Evolutionary conservation across 169 alveolate species (phyloP).

Genomic region (Babesia bigemina): DNA sequence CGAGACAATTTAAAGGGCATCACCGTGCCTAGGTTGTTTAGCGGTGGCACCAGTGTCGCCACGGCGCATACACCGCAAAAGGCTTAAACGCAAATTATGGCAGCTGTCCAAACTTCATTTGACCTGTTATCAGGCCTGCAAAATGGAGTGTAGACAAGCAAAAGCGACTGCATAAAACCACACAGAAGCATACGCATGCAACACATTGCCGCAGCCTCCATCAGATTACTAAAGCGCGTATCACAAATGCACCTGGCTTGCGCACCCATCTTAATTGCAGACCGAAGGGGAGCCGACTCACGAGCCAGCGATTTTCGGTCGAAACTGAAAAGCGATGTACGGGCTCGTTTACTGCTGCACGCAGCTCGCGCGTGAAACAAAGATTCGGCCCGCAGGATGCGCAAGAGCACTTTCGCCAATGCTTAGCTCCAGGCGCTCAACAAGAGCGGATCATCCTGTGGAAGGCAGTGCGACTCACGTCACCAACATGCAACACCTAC

Average conservation of each 20-base stretch:
- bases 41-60: no score
- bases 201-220: slow-evolving; percentile 1
- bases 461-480: background rate
- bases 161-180: background rate
- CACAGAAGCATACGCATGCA: background rate
- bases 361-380: slow-evolving; percentile 10
- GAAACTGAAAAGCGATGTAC: background rate
- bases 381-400: slow-evolving; percentile 12
- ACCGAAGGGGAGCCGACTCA: slow-evolving; percentile 24
- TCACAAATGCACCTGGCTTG: slow-evolving; percentile 21
- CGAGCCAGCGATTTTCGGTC: slow-evolving; percentile 23
- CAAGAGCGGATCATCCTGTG: slow-evolving; percentile 1
- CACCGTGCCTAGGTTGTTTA: no score
- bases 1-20: no score
- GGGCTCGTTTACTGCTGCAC: slow-evolving; percentile 19
- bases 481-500: background rate
- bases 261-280: slow-evolving; percentile 14
- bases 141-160: no score
- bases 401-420: slow-evolving; percentile 41
- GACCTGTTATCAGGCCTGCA: no score
- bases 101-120: no score
- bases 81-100: no score
- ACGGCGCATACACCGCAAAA: no score
- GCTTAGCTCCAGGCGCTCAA: slow-evolving; percentile 11
- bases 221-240: slow-evolving; percentile 18